Conservation (phyloP, 768 basidiomycete species). For the Dentipellis sp. region DNA sequence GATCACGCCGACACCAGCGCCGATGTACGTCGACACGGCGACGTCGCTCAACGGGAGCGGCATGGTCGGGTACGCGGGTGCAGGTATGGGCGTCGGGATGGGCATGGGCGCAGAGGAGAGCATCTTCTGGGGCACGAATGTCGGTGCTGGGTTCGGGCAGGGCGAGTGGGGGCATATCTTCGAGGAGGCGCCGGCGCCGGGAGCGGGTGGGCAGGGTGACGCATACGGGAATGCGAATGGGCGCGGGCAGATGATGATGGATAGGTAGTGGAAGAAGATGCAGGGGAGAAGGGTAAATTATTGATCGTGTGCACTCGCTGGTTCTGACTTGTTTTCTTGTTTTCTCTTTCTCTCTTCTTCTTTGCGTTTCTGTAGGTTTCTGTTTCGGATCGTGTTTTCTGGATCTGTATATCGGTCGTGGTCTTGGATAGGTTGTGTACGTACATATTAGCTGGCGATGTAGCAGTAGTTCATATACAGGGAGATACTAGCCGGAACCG, state of each 20-base stretch:
- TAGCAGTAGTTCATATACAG: too few relatives aligned
- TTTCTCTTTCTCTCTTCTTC: too few relatives aligned
- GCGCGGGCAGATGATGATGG: neutral
- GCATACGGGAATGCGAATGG: neutral
- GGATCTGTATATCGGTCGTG: too few relatives aligned
- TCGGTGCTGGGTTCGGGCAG: constrained; percentile 51
- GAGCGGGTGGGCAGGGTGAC: neutral
- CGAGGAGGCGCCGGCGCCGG: neutral
- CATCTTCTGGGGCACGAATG: constrained; percentile 50
- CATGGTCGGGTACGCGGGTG: neutral
- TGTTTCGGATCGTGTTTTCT: too few relatives aligned
- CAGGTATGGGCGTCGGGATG: constrained; percentile 5
- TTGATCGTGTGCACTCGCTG: neutral
- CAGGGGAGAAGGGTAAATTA: neutral
- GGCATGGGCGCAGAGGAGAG: constrained; percentile 38
- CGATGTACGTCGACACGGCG: neutral
- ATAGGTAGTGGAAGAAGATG: too few relatives aligned
- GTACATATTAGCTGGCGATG: too few relatives aligned
- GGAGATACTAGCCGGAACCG: too few relatives aligned
- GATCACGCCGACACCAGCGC: neutral
- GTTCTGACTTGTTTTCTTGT: too few relatives aligned
- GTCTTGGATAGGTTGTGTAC: too few relatives aligned
- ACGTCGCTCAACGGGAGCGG: neutral
- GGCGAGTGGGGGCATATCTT: constrained; percentile 43
- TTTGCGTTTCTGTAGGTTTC: too few relatives aligned